Conservation (phyloP, 2,329 filamentous ascomycete species). For the Cladophialophora exuberans region DNA sequence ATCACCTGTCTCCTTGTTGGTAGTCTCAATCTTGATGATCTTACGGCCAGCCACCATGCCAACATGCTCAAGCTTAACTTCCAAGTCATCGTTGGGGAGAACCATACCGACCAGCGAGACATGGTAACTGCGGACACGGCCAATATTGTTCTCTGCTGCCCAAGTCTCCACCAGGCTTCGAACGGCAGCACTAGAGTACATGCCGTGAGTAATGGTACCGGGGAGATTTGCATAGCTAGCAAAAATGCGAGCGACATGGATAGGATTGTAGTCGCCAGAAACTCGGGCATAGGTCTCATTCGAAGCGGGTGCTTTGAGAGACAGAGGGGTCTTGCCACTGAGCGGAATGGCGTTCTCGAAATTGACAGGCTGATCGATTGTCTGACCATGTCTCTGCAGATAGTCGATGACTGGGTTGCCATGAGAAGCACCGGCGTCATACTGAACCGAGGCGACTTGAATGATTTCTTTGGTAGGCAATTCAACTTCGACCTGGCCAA, state of each 20-base stretch:
- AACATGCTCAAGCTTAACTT: constrained; percentile 93
- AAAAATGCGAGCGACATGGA: constrained; percentile 97
- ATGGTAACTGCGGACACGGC: constrained; percentile 95
- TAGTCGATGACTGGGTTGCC: constrained; percentile 98
- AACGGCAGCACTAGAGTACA: constrained; percentile 98
- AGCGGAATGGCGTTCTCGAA: constrained; percentile 98
- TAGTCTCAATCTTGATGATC: constrained; percentile 98
- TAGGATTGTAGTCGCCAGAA: constrained; percentile 97
- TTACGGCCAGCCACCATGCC: constrained; percentile 98
- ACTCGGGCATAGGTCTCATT: constrained; percentile 98
- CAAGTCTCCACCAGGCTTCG: constrained; percentile 96
- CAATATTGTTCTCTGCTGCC: constrained; percentile 98
- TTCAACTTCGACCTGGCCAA: constrained; percentile 90
- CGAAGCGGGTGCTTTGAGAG: constrained; percentile 86
- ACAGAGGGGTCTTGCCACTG: constrained; percentile 85
- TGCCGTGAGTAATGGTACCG: constrained; percentile 97
- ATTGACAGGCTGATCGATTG: constrained; percentile 92
- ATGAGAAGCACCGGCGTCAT: constrained; percentile 86
- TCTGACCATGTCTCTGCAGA: constrained; percentile 84
- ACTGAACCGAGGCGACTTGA: constrained; percentile 95
- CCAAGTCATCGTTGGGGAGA: constrained; percentile 89
- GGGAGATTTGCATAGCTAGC: constrained; percentile 93
- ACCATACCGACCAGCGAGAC: constrained; percentile 98
- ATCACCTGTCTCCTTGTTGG: constrained; percentile 93
- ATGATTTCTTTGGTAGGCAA: constrained; percentile 96